Percentiles rank a stretch among this genome's conserved stretches.
These are phyloP conservation scores for Kwoniella heveanensis DNA, from an alignment of 768 basidiomycete species.

Conservation along the genomic window DNA sequence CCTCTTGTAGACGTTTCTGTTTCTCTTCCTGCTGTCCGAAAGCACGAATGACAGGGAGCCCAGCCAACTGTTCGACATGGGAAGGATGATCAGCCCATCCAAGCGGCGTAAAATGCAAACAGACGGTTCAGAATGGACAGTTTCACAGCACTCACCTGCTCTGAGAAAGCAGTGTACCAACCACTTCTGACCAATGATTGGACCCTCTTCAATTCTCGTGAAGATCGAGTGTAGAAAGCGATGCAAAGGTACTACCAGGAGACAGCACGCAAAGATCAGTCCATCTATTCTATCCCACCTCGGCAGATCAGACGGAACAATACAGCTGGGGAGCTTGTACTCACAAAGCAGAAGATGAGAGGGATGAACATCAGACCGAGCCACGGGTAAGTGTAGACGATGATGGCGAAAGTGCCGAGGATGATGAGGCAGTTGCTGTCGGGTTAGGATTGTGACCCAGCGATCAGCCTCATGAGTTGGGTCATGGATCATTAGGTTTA, in stretches of 20 bases:
- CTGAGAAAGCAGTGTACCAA: conserved; percentile 40
- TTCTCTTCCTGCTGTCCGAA: conserved; percentile 33
- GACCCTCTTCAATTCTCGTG: conserved; percentile 45
- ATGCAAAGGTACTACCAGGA: conserved; percentile 31
- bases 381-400: conserved; percentile 43
- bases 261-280: not conserved
- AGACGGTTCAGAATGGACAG: too few relatives aligned
- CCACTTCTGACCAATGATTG: conserved; percentile 37
- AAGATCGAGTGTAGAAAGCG: conserved; percentile 38
- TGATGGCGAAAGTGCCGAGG: conserved; percentile 40
- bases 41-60: conserved; percentile 39
- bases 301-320: too few relatives aligned
- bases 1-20: conserved; percentile 20
- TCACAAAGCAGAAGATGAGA: conserved; percentile 31
- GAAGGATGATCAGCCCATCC: too few relatives aligned
- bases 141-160: conserved; percentile 30
- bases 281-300: too few relatives aligned
- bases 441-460: too few relatives aligned
- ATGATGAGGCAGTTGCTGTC: conserved; percentile 25
- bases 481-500: conserved; percentile 1
- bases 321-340: not conserved
- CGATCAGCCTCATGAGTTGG: conserved; percentile 10
- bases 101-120: not conserved
- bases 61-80: conserved; percentile 28
- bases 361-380: conserved; percentile 45